Base-by-base conservation (phyloP, 2,329 filamentous ascomycete genomes). In the Seiridium cupressi region DNA sequence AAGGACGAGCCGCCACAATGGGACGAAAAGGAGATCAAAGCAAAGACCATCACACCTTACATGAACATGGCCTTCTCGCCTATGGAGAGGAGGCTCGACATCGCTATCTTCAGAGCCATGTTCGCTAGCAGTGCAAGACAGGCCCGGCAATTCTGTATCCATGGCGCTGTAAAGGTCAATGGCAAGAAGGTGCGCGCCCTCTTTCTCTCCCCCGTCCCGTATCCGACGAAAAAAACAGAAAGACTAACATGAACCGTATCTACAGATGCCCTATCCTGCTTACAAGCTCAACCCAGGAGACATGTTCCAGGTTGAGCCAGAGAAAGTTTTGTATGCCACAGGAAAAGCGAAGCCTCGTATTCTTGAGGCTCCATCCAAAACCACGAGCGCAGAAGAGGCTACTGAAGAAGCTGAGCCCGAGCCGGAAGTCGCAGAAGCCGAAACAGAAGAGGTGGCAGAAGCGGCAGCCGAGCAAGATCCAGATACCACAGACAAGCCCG, bases 61-160 rank as follows among this genome's bases (percentile, higher is more conserved):
- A 96, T 96, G 89, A 89, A 94, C 72, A 98, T 98, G 94, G 89
- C 90, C 3, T 99, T 91, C 79, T 92, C 92, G 61, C 95, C 95
- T 5, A 81, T 96, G 71, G 95, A 99, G 79, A 84, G 95, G 73
- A 86, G 95, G 69, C 78, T 99, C 62, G 95, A 99, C 72, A 93
- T 93, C n/a, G 93, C 95, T 67, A 88, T 99, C 63, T 98, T 96
- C 81, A 84, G 95, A 55, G 90, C 95, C 44, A 77, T 99, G 75
- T 99, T 99, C 76, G 93, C 95, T 47, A 97, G 92, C 76, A 97
- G 93, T 76, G 86, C 91, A 42, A 85, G 93, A 66, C 95, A 99
- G 77, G 96, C 96, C 11, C 87, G 94, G 66, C 94, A 98, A 69
- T 96, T 98, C 72, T 91, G 96, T 61, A 86, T 96, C 35, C 95